phyloP scores from a whole-genome alignment of 2,329 filamentous ascomycete genomes.

The Aspergillus luchuensis region DNA sequence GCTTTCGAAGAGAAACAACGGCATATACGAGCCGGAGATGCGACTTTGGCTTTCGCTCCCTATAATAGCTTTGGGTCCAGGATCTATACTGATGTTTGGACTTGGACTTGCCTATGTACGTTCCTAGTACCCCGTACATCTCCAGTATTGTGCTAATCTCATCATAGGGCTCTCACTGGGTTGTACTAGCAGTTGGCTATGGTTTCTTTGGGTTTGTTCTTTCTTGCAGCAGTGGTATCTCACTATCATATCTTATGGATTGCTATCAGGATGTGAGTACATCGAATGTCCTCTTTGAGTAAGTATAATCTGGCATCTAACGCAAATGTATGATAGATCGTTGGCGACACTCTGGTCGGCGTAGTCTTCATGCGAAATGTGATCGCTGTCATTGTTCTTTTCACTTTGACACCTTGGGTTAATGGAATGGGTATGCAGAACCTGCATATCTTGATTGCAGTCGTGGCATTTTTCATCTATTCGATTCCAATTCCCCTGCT shows the following conservation, averaged over 20 bases:
- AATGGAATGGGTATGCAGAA: not conserved
- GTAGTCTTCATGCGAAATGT: slow-evolving; percentile 51
- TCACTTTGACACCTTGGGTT: slow-evolving; percentile 36
- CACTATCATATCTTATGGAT: slow-evolving; percentile 8
- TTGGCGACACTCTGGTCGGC: slow-evolving; percentile 51
- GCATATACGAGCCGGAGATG: slow-evolving; percentile 51
- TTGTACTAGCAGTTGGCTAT: slow-evolving; percentile 39
- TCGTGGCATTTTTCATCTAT: slow-evolving; percentile 19
- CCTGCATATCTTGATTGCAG: slow-evolving; percentile 10
- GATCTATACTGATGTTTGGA: slow-evolving; percentile 27
- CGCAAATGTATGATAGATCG: slow-evolving; percentile 31
- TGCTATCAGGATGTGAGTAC: slow-evolving; percentile 33
- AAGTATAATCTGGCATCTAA: not conserved
- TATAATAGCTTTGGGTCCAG: slow-evolving; percentile 5
- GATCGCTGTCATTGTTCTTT: slow-evolving; percentile 50
- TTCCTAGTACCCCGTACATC: not conserved
- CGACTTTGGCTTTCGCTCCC: slow-evolving; percentile 38
- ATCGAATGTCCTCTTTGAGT: not conserved
- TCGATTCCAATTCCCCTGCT: slow-evolving; percentile 26
- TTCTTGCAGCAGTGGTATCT: not conserved
- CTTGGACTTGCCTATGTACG: not conserved
- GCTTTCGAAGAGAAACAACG: slow-evolving; percentile 40
- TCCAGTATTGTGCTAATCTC: not conserved
- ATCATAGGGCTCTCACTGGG: slow-evolving; percentile 49
- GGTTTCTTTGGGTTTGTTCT: slow-evolving; percentile 19